A percentile compares a stretch with the other conserved stretches of the same genome.
These are phyloP conservation scores for Neoscytalidium dimidiatum DNA, from an alignment of 2,329 filamentous ascomycete genomes.

Conservation along the genomic window DNA sequence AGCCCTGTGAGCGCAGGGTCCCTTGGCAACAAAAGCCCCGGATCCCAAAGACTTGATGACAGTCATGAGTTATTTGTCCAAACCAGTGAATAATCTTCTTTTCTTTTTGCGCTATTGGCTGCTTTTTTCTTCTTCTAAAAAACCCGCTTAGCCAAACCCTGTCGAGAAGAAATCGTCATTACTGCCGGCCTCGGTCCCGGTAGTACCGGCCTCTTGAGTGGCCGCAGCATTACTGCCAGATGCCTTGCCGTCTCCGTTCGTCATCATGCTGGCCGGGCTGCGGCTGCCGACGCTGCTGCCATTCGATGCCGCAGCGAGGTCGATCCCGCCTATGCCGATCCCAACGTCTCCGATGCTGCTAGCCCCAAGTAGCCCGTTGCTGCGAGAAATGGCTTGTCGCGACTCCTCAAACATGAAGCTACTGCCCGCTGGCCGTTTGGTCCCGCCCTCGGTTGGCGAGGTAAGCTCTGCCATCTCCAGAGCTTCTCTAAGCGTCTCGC, in stretches of 20 bases:
- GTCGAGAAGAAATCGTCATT: conserved; percentile 6
- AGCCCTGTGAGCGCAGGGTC: background rate
- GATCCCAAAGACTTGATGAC: too few relatives aligned
- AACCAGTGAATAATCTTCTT: background rate
- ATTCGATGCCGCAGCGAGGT: conserved; percentile 11
- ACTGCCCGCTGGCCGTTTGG: conserved; percentile 21
- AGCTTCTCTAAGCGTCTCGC: conserved; percentile 73
- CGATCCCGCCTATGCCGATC: conserved; percentile 17
- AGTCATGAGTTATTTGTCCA: background rate
- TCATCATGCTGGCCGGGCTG: conserved; percentile 1
- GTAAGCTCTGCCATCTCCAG: conserved; percentile 55
- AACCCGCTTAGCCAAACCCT: background rate
- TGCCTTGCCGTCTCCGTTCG: conserved; percentile 4
- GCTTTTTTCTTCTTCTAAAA: background rate
- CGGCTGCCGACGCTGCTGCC: conserved; percentile 19
- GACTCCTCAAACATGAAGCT: conserved; percentile 35
- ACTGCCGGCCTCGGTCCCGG: background rate
- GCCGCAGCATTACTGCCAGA: background rate
- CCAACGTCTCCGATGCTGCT: conserved; percentile 1
- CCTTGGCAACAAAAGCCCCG: too few relatives aligned
- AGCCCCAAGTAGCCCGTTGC: background rate
- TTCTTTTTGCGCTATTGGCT: background rate
- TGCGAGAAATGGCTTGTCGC: background rate
- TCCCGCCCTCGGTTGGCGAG: conserved; percentile 27
- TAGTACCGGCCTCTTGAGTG: background rate